These are phyloP conservation scores for Jatropha podagrica DNA, from an alignment of 441 rosid species.

Conservation along the genomic window DNA sequence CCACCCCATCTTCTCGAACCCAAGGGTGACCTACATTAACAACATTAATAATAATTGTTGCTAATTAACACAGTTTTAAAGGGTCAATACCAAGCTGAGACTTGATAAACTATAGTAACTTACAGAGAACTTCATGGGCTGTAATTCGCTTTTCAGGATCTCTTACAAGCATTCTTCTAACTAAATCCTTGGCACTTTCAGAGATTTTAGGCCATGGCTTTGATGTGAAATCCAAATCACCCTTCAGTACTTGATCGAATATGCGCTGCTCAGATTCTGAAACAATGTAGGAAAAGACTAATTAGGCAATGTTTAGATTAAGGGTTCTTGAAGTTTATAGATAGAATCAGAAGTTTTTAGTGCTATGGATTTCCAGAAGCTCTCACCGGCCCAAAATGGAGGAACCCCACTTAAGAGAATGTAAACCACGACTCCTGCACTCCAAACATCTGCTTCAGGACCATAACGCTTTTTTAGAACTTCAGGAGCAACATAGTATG, in stretches of 20 bases:
- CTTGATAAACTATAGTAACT: constrained; percentile 25
- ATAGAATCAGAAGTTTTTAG: too few relatives aligned
- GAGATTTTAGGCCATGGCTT: constrained; percentile 97
- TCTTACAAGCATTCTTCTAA: constrained; percentile 78
- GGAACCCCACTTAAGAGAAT: constrained; percentile 92
- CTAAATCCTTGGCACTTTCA: constrained; percentile 82
- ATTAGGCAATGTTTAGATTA: too few relatives aligned
- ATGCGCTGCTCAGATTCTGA: constrained; percentile 91
- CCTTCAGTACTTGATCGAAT: constrained; percentile 84
- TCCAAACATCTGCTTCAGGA: constrained; percentile 96
- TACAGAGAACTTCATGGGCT: constrained; percentile 87
- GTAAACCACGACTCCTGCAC: constrained; percentile 94
- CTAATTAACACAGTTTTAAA: too few relatives aligned
- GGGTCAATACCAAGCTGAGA: too few relatives aligned
- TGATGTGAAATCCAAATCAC: constrained; percentile 78
- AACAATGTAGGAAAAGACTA: neutral
- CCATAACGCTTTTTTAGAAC: constrained; percentile 80
- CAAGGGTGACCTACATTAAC: constrained; percentile 81
- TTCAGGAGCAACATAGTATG: constrained; percentile 98
- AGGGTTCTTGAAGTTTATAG: too few relatives aligned
- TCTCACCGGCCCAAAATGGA: constrained; percentile 98
- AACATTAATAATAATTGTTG: too few relatives aligned
- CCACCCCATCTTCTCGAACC: constrained; percentile 79
- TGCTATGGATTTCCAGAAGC: neutral
- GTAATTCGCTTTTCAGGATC: constrained; percentile 84